Evolutionary conservation across 2,329 filamentous ascomycete genomes (phyloP), one percentile per base, ranked within the genome.

Genomic region (Lojkania enalia): DNA sequence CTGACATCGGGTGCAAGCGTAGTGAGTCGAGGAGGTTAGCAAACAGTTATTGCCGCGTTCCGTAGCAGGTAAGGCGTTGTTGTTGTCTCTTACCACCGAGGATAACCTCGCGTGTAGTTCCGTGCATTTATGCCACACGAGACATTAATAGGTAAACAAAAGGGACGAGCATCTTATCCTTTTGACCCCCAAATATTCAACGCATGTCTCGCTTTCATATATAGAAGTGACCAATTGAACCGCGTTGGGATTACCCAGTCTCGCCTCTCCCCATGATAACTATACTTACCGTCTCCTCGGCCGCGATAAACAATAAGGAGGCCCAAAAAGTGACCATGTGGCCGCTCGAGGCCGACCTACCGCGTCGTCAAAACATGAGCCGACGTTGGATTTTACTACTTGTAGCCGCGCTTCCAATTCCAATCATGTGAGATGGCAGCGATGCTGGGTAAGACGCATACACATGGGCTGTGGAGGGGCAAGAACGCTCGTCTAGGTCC

Each of bases 351-450:
- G 35, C 42, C 42, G 51, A 44, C 43, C 36, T 40, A 42, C n/a
- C 41, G 41, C 42, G 38, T 42, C 33, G 47, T 39, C 19, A 49
- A 23, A 35, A 35, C 37, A 61, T 57, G 58, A 41, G 43, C 37
- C 55, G 68, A 71, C 67, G 68, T 71, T 68, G 67, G 59, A 57
- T 51, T 69, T 71, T 64, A 64, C 67, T 70, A 64, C 44, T 58
- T 64, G 64, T 60, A 64, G 61, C 55, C 60, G 62, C 63, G 60
- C 64, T 54, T 61, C 55, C 50, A 56, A 51, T 53, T 49, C 49
- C 51, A 56, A 61, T 71, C 68, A 71, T 69, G 67, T 71, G 68
- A 71, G 65, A 54, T 49, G 46, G 57, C 58, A 50, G 56, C 52
- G 56, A 62, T 68, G 68, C 67, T 69, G 66, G 67, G 66, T 64